phyloP scores from a whole-genome alignment of 768 basidiomycete genomes.

The Boletellus emodensis region DNA sequence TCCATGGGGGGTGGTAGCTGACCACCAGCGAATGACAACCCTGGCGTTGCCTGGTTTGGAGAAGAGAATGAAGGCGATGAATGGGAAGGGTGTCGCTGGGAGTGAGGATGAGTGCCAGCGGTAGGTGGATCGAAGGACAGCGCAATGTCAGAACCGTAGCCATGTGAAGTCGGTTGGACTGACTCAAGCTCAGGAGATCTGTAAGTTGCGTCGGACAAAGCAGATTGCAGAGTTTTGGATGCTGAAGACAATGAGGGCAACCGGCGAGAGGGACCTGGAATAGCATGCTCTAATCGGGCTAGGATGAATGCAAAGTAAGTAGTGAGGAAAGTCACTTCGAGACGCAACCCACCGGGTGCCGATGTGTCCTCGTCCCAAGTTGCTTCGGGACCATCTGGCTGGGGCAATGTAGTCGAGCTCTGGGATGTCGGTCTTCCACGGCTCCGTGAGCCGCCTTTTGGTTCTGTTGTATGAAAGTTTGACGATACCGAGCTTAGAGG shows the following conservation, averaged over 20 bases:
- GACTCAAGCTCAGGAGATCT: slow-evolving; percentile 9
- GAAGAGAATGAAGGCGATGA: slow-evolving; percentile 13
- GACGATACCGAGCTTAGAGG: slow-evolving; percentile 8
- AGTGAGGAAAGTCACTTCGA: not conserved
- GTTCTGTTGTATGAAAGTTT: slow-evolving; percentile 3
- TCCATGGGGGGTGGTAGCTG: slow-evolving; percentile 29
- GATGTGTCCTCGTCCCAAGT: slow-evolving; percentile 1
- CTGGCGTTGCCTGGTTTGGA: slow-evolving; percentile 12
- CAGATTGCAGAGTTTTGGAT: slow-evolving; percentile 9
- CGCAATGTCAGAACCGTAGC: not conserved
- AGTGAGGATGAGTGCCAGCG: slow-evolving; percentile 21
- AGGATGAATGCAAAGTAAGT: slow-evolving; percentile 3
- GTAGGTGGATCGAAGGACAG: slow-evolving; percentile 13
- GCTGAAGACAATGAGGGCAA: slow-evolving; percentile 2
- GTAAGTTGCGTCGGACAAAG: slow-evolving; percentile 1
- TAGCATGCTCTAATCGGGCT: slow-evolving; percentile 9
- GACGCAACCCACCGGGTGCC: slow-evolving; percentile 12
- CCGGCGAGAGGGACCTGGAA: slow-evolving; percentile 10
- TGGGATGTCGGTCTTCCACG: slow-evolving; percentile 8
- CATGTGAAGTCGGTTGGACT: not conserved
- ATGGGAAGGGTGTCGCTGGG: slow-evolving; percentile 18
- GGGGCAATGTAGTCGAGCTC: not conserved
- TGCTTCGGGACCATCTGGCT: not conserved
- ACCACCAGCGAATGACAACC: slow-evolving; percentile 21
- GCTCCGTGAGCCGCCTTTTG: slow-evolving; percentile 6